Conservation (phyloP, 345 rosid species). For the Heritiera littoralis region DNA sequence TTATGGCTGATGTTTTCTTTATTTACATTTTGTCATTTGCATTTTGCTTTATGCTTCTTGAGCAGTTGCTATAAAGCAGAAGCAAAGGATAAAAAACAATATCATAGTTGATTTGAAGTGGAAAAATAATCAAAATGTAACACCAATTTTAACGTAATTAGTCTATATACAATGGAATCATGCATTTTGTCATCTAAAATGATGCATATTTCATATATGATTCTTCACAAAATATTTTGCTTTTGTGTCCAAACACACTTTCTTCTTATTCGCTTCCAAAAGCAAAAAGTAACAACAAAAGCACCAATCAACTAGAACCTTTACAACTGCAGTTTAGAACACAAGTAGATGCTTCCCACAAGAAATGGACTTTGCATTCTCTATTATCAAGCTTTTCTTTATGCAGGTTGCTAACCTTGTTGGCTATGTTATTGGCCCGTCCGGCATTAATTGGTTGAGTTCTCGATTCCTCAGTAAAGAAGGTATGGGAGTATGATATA, state of each 20-base stretch:
- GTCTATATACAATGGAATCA: neutral
- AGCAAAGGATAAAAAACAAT: neutral
- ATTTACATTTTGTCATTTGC: neutral
- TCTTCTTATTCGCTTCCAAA: neutral
- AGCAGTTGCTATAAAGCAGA: neutral
- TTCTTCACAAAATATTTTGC: no score
- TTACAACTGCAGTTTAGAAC: neutral
- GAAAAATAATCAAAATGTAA: neutral
- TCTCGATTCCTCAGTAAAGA: slow-evolving; percentile 61
- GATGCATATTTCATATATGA: neutral
- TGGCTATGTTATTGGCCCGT: slow-evolving; percentile 90
- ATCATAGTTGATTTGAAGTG: neutral
- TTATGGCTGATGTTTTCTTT: neutral
- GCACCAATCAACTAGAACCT: neutral
- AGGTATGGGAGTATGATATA: slow-evolving; percentile 43
- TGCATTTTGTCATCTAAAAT: neutral
- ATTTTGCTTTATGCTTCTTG: neutral
- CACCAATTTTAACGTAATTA: neutral
- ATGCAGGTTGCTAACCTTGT: slow-evolving; percentile 86
- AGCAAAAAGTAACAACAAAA: neutral
- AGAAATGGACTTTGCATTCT: slow-evolving; percentile 8
- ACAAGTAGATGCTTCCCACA: neutral
- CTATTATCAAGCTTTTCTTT: slow-evolving; percentile 8
- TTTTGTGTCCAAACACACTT: neutral
- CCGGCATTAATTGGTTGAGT: slow-evolving; percentile 71